Evolutionary conservation across 78 protist genomes (phyloP).

Genomic region (Isochrysis galbana): DNA sequence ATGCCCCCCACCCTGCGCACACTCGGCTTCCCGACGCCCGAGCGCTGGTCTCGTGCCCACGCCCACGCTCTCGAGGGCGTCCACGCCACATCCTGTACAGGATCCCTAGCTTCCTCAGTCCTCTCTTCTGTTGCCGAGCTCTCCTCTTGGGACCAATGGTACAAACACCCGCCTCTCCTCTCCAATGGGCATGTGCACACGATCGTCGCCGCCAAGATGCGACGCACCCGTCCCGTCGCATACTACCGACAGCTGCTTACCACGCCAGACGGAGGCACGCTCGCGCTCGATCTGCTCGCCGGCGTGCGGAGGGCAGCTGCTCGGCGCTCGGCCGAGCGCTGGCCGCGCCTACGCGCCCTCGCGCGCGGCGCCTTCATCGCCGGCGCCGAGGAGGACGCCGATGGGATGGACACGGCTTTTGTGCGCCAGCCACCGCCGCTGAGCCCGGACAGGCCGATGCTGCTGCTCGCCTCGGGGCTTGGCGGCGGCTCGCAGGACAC

Average conservation of each 20-base stretch:
- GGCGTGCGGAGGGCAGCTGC: neutral
- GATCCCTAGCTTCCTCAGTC: neutral
- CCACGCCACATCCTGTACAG: neutral
- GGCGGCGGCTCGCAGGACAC: slow-evolving; percentile 19
- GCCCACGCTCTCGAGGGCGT: neutral
- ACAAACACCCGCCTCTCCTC: neutral
- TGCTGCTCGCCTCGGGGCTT: slow-evolving; percentile 28
- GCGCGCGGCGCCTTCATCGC: neutral
- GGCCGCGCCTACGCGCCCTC: neutral
- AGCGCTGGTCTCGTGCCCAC: neutral
- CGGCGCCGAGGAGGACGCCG: neutral
- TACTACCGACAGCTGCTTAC: neutral
- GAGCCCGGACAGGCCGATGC: neutral
- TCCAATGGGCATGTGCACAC: slow-evolving; percentile 24
- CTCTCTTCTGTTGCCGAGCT: neutral
- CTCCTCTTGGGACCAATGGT: neutral
- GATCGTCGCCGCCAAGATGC: neutral
- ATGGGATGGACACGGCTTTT: neutral
- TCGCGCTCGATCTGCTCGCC: neutral
- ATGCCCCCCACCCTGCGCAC: too few relatives aligned
- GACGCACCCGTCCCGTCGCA: neutral
- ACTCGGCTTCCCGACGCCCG: too few relatives aligned
- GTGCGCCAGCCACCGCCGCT: neutral
- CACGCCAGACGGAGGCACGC: slow-evolving; percentile 31
- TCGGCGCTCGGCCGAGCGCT: too few relatives aligned